phyloP scores from a whole-genome alignment of 495 filamentous ascomycete species.

The Penicillium taxi region DNA sequence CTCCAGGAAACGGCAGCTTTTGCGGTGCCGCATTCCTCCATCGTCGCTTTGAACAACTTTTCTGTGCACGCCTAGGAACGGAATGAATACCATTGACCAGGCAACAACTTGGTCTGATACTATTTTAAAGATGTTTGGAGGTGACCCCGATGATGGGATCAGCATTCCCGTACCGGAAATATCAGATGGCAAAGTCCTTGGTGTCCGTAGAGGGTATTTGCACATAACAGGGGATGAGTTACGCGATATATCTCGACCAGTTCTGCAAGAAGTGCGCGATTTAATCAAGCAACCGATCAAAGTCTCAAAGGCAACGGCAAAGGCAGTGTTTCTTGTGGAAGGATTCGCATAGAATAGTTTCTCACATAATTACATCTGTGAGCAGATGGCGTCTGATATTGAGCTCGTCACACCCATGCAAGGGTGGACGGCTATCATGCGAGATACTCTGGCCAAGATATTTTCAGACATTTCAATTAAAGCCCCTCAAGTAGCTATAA shows the following conservation, averaged over 20 bases:
- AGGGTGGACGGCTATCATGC: conserved; percentile 37
- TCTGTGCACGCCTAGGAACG: conserved; percentile 44
- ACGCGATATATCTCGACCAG: conserved; percentile 14
- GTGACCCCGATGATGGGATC: conserved; percentile 8
- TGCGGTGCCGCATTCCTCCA: conserved; percentile 68
- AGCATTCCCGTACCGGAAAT: conserved; percentile 19
- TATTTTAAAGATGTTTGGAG: conserved; percentile 14
- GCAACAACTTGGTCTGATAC: conserved; percentile 18
- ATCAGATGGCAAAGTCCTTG: conserved; percentile 7
- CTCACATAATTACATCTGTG: conserved; percentile 29
- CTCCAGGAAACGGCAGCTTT: conserved; percentile 49
- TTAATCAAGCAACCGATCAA: conserved; percentile 14
- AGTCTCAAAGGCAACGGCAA: conserved; percentile 12
- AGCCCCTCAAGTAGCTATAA: conserved; percentile 16
- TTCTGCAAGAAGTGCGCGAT: conserved; percentile 14
- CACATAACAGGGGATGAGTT: conserved; percentile 12
- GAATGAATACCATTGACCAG: conserved; percentile 13
- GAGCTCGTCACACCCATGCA: conserved; percentile 23
- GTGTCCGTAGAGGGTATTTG: conserved; percentile 15
- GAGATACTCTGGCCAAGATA: conserved; percentile 34
- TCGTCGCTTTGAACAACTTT: conserved; percentile 58
- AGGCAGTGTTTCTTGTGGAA: conserved; percentile 58
- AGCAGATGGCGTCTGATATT: conserved; percentile 7
- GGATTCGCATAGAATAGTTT: conserved; percentile 64
- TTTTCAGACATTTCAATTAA: conserved; percentile 17